Evolutionary conservation across 129 eudicot species (phyloP), one percentile per base, ranked within the genome.

Genomic region (Silybum marianum): DNA sequence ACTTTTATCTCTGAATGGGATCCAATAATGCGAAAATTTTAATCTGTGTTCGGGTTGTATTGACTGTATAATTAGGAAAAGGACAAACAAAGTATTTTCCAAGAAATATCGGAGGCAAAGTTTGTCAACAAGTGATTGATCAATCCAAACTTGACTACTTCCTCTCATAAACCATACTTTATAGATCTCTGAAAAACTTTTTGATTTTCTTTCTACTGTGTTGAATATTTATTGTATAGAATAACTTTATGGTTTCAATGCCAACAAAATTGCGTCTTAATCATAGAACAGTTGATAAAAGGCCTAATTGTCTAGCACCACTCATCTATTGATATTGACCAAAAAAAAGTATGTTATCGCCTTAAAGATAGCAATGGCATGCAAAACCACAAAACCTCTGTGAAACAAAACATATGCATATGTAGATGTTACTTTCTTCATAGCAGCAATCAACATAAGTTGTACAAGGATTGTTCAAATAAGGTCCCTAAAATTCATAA

Each of bases 61-160:
- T 42, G 70, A 79, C 38, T 46, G 1, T 79, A 48, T 46, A 70
- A 79, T 48, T 21, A 4, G 83, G 70, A 71, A 79, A 51, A 79
- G 76, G 86, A 83, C 82, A 82, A 76, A 19, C 21, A 58, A 69
- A 26, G 62, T 72, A 5, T 58, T 65, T 42, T 46, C 67, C 77
- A 38, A 65, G 78, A 66, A 32, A 23, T 2, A 30, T 14, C 51
- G 9, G n/a, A 63, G 62, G 71, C 21, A 69, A 34, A 77, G 38
- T 75, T 76, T 75, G 63, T 69, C 80, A 38, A 23, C 42, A 77
- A 70, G 83, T 79, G 62, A 3, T 23, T 77, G 69, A 72, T 51
- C 78, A 77, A 83, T 36, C 34, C 78, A 83, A 58, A 83, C 62
- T 83, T 77, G 82, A 44, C 68, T 77, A 83, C 82, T 77, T 83